Base-by-base conservation (phyloP, 768 basidiomycete genomes). In the Russula compacta region DNA sequence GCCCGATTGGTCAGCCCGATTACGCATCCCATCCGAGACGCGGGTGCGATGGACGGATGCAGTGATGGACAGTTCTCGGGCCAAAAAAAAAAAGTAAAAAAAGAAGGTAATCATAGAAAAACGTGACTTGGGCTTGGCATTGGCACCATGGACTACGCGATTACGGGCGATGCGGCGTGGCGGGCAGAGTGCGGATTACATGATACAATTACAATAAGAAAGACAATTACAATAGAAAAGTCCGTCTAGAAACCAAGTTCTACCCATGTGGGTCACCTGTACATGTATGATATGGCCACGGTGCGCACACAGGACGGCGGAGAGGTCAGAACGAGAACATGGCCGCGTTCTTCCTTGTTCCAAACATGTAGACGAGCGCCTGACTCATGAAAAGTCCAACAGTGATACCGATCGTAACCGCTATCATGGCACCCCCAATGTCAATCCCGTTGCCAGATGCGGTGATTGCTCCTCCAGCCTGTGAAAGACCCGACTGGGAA, bases 321-420 rank as follows among this genome's bases (percentile, higher is more conserved):
- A 4, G 24, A 21, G 44, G 12, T 77, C 70, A 90, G 77, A 91
- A 91, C 7, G 89, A 91, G 72, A 93, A 93, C 43, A 91, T 81
- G 6, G 89, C 90, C 15, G 89, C 87, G 59, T 84, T 87, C 77
- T 94, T 94, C 61, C 87, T 80, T 8, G 81, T 78, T 8, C 91
- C 92, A 67, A 94, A 93, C 66, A 86, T 87, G 69, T 93, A 94
- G 15, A 94, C 88, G 46, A 94, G 72, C 11, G 89, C 85, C 69
- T 90, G 89, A 66, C 89, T 91, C 80, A 88, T 89, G 75, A 92
- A 93, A 47, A 94, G 72, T 17, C 92, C 90, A 53, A 92, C 89
- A 0, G 90, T 93, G 67, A 94, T 92, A 33, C 92, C 92, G 59
- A 93, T 90, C 0, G 89, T 87, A 51, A 93, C 91, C n/a, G 86